These are phyloP conservation scores for Barbarea vulgaris DNA, from an alignment of 345 rosid species.

Conservation along the genomic window DNA sequence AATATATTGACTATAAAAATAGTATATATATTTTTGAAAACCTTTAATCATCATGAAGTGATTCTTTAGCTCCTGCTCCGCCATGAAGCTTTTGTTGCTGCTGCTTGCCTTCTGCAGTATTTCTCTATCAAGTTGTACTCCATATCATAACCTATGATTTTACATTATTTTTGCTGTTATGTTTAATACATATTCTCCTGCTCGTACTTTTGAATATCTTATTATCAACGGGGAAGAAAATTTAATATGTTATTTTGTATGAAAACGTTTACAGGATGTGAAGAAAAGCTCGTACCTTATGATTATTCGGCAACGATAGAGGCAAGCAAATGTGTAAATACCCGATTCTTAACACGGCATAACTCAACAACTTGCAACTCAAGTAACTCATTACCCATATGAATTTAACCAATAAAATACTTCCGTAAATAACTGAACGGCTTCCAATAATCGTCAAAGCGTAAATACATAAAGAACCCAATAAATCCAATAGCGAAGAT, in stretches of 20 bases:
- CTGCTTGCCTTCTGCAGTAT: conserved; percentile 26
- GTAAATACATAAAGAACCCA: too few relatives aligned
- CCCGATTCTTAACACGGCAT: too few relatives aligned
- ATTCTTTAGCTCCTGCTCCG: not conserved
- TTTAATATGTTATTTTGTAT: not conserved
- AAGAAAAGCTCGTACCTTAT: not conserved
- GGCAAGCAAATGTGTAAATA: not conserved
- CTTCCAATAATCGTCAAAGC: too few relatives aligned
- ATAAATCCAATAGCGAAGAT: too few relatives aligned
- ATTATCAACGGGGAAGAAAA: not conserved
- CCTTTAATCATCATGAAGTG: not conserved
- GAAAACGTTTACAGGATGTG: not conserved
- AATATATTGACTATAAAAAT: not conserved
- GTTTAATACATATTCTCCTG: not conserved
- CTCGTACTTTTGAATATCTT: too few relatives aligned
- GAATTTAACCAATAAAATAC: too few relatives aligned
- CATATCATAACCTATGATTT: conserved; percentile 13
- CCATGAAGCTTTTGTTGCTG: conserved; percentile 30
- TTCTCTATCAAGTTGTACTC: conserved; percentile 32
- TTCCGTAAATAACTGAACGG: too few relatives aligned
- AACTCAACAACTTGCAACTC: too few relatives aligned
- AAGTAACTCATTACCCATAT: too few relatives aligned
- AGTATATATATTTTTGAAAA: not conserved
- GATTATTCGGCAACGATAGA: conserved; percentile 2
- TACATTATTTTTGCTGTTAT: not conserved